These are phyloP conservation scores for Colletotrichum sp. DNA, from an alignment of 2,329 filamentous ascomycete genomes.

Conservation along the genomic window DNA sequence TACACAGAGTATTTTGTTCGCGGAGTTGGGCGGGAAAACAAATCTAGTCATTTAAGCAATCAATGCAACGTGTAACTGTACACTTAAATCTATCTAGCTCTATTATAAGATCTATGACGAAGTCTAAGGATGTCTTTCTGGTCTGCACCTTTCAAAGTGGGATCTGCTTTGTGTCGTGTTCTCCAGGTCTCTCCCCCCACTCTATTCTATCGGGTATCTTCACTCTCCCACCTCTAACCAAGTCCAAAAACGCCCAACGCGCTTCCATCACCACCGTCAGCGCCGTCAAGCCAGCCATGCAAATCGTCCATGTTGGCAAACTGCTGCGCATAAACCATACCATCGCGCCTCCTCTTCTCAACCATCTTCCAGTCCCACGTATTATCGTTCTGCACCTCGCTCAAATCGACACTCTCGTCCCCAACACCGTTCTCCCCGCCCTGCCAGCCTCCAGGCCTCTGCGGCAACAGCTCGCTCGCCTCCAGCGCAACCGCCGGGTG, in stretches of 20 bases:
- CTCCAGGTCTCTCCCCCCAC: neutral
- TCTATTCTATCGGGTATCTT: constrained; percentile 15
- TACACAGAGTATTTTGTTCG: neutral
- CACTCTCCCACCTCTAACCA: constrained; percentile 30
- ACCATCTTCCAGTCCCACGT: constrained; percentile 65
- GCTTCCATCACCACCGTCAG: constrained; percentile 53
- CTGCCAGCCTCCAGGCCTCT: constrained; percentile 70
- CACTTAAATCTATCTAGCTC: neutral
- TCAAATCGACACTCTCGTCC: constrained; percentile 40
- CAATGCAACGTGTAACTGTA: neutral
- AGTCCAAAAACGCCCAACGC: constrained; percentile 55
- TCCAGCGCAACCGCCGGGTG: constrained; percentile 79
- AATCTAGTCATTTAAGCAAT: neutral
- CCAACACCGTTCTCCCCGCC: constrained; percentile 48
- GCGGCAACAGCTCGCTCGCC: constrained; percentile 75
- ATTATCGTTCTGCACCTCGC: constrained; percentile 35
- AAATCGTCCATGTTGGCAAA: constrained; percentile 63
- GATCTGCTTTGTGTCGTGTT: neutral
- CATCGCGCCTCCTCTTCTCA: constrained; percentile 59
- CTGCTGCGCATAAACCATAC: constrained; percentile 58
- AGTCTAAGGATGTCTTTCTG: neutral
- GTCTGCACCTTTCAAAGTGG: neutral
- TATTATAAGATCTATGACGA: neutral
- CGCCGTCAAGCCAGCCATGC: constrained; percentile 57
- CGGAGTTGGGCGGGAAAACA: neutral